Evolutionary conservation across 306 rosid genomes (phyloP), one percentile per base, ranked within the genome.

Genomic region (Prunus fruticosa): DNA sequence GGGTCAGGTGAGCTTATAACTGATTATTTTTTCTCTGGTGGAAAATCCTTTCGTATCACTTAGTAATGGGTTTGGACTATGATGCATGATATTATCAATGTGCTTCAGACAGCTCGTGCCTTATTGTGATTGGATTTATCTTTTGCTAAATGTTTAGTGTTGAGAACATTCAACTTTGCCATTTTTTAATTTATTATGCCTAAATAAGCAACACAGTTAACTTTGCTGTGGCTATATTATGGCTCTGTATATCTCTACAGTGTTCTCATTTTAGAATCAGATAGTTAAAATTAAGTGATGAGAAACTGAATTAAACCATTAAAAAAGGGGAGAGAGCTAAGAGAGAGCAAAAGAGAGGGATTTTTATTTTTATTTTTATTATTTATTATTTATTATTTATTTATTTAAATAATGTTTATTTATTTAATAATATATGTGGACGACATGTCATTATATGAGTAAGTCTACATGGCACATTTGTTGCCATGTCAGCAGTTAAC

Each of bases 1-100:
- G 98, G 98, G 96, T 95, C 84, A 86, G 98, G 98, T 95, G 84
- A 87, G 88, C 67, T 61, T 54, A 60, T 47, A 61, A 45, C 8
- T 75, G 54, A 8, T 27, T 65, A 13, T 66, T 34, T 77, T 54
- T 71, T 84, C 71, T 78, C 32, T 69, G 61, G 74, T n/a, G n/a
- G 53, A 61, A 56, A 38, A 2, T 23, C 22, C 20, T 34, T 64
- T 25, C 22, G 6, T 51, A 18, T 14, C 18, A n/a, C 63, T 34
- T 22, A 9, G 64, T 64, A 45, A 11, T 2, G 43, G 25, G 41
- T 41, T n/a, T 45, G 60, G 10, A 15, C 15, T 60, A 25, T 34
- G 13, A 1, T 16, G 57, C 34, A 12, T 57, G 67, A 47, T 11
- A 43, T 22, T 19, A 11, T 72, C 25, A 65, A 64, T 52, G 14